Evolutionary conservation across 1,284 basidiomycete species (phyloP).

Genomic region (Pyrrhoderma noxium): DNA sequence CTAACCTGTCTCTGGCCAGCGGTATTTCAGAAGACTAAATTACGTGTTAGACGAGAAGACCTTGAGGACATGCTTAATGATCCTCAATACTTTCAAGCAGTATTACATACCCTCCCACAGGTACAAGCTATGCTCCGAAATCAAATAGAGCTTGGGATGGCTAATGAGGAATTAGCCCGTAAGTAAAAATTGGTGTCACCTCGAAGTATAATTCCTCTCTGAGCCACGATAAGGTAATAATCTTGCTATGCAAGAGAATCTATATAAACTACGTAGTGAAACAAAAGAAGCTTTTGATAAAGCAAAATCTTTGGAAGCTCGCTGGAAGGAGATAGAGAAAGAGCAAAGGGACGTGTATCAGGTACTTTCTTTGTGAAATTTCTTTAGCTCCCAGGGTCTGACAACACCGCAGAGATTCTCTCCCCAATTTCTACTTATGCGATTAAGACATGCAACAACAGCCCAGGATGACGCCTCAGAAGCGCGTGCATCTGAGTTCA

Average conservation of each 20-base stretch:
- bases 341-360: conserved; percentile 85
- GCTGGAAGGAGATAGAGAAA: conserved; percentile 80
- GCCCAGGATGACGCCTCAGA: conserved; percentile 88
- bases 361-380: conserved; percentile 44
- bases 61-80: conserved; percentile 83
- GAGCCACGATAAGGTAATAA: conserved; percentile 55
- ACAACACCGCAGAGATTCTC: conserved; percentile 58
- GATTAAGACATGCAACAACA: conserved; percentile 77
- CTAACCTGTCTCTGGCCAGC: not conserved
- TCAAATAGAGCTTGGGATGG: conserved; percentile 69
- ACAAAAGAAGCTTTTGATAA: conserved; percentile 82
- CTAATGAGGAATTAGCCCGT: conserved; percentile 83
- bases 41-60: conserved; percentile 59
- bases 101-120: conserved; percentile 70
- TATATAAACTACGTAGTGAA: conserved; percentile 68
- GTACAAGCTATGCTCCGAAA: conserved; percentile 70
- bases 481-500: conserved; percentile 69
- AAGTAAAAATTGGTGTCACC: conserved; percentile 27
- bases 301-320: conserved; percentile 68
- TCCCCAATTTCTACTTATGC: conserved; percentile 79
- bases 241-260: conserved; percentile 61
- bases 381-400: not conserved
- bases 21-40: not conserved
- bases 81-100: conserved; percentile 78
- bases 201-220: not conserved